Base-by-base conservation (phyloP, 345 rosid genomes). In the Atalantia buxifolia region DNA sequence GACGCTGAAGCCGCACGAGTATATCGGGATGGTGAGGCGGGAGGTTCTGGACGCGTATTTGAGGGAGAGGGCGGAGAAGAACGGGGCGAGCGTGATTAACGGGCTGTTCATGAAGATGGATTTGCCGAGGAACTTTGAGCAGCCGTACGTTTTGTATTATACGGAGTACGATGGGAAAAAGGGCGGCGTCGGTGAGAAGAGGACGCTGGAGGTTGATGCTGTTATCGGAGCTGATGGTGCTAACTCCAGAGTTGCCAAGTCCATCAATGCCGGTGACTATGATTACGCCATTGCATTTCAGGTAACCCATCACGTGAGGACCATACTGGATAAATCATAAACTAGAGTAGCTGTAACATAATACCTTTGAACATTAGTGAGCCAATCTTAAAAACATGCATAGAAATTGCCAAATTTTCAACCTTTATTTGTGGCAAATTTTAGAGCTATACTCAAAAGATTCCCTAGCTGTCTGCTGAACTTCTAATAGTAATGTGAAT, bases 181-280 rank as follows among this genome's bases (percentile, higher is more conserved):
- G 8, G 98, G 96, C 1, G 89, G 84, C 14, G 81, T 87, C 0
- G 99, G 99, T 4, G 81, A 61, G 79, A 95, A 91, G 97, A 87
- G 82, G 78, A 91, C 92, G 0, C 16, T 95, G 86, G 96, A 93
- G 83, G 99, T 95, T 16, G 98, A 95, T 79, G 98, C 97, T 1
- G 97, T 95, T 2, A 89, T 93, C 22, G 98, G 98, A 24, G 98
- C 99, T 61, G 99, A 95, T 78, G 98, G 98, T 31, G 99, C 99
- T 38, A 95, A 95, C 79, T 95, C 99, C 21, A 86, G 94, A 61
- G 98, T 95, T 40, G 99, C 99, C 16, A 95, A 95, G 81, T 85
- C 99, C 10, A 95, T 95, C 35, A 87, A 76, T 42, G 96, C 99
- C 13, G 98, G 99, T 0, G 99, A 93, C 79, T 95, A 95, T 71